Conservation (phyloP, 192 early-diverging fungal species). For the Backusella liffmaniae region DNA sequence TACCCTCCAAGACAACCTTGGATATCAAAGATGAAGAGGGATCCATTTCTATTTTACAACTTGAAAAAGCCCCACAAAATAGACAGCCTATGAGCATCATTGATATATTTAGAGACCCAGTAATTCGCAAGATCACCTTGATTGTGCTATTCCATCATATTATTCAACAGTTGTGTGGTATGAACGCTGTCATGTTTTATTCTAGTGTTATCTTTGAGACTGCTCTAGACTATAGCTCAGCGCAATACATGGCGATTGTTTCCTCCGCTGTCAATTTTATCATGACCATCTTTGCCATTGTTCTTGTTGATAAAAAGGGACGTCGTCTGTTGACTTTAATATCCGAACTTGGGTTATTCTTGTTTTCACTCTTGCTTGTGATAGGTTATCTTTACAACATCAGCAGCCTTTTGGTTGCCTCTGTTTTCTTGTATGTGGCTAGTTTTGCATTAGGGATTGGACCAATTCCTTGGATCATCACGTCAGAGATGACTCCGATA, state of each 20-base stretch:
- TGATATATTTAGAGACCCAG: constrained; percentile 33
- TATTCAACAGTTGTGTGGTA: constrained; percentile 81
- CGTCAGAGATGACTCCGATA: constrained; percentile 54
- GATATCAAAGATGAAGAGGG: constrained; percentile 12
- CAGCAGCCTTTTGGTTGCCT: constrained; percentile 24
- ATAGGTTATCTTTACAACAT: constrained; percentile 21
- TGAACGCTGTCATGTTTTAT: constrained; percentile 86
- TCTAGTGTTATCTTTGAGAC: constrained; percentile 57
- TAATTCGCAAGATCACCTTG: constrained; percentile 43
- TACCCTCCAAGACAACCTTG: not conserved
- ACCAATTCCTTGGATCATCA: constrained; percentile 55
- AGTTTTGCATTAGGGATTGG: constrained; percentile 58
- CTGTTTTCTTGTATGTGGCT: constrained; percentile 50
- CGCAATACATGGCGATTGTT: constrained; percentile 44
- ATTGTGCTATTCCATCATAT: constrained; percentile 66
- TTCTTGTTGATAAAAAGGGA: constrained; percentile 81
- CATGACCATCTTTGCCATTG: constrained; percentile 80
- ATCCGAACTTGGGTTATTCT: constrained; percentile 58
- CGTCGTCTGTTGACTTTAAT: constrained; percentile 65
- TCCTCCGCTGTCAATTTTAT: constrained; percentile 80
- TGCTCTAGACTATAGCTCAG: constrained; percentile 38
- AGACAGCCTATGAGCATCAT: constrained; percentile 26
- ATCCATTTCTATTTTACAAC: not conserved
- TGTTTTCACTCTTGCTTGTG: constrained; percentile 50
- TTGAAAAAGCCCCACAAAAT: not conserved